Conservation (phyloP, 148 eudicot genomes). For the Suaeda aralocaspica region DNA sequence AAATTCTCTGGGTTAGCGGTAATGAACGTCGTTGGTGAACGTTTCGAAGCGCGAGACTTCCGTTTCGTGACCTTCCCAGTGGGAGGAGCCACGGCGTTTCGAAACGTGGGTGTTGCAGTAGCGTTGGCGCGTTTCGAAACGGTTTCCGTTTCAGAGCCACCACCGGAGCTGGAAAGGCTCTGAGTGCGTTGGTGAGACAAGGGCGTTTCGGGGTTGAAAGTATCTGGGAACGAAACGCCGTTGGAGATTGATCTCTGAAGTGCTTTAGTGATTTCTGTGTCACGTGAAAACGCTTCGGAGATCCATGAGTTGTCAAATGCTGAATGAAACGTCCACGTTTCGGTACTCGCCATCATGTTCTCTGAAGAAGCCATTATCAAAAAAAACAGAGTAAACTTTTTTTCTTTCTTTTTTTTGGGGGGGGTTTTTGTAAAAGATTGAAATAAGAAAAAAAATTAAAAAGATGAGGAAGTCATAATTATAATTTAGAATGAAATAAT, state of each 20-base stretch:
- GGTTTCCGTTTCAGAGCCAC: conserved; percentile 21
- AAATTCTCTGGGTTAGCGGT: conserved; percentile 69
- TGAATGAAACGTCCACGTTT: conserved; percentile 51
- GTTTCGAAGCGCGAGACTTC: conserved; percentile 67
- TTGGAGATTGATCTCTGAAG: conserved; percentile 15
- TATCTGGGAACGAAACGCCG: conserved; percentile 5
- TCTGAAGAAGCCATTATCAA: conserved; percentile 48
- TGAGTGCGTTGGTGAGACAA: neutral
- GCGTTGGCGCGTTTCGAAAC: conserved; percentile 15
- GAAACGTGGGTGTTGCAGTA: conserved; percentile 28
- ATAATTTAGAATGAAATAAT: too few species aligned
- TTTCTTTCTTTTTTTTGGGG: neutral
- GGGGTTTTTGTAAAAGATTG: too few species aligned
- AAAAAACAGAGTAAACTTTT: neutral
- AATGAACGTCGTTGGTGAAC: conserved; percentile 62
- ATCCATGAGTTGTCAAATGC: conserved; percentile 51
- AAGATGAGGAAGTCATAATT: too few species aligned
- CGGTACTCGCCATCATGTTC: conserved; percentile 27
- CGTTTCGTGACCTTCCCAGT: conserved; percentile 37
- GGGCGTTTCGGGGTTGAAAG: conserved; percentile 19
- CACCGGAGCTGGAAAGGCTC: conserved; percentile 17
- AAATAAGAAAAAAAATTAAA: too few species aligned
- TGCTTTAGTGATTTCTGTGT: conserved; percentile 42
- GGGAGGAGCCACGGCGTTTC: conserved; percentile 17
- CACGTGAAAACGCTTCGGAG: conserved; percentile 46